Evolutionary conservation across 2,329 filamentous ascomycete genomes (phyloP).

Genomic region (Epichloe gansuensis): DNA sequence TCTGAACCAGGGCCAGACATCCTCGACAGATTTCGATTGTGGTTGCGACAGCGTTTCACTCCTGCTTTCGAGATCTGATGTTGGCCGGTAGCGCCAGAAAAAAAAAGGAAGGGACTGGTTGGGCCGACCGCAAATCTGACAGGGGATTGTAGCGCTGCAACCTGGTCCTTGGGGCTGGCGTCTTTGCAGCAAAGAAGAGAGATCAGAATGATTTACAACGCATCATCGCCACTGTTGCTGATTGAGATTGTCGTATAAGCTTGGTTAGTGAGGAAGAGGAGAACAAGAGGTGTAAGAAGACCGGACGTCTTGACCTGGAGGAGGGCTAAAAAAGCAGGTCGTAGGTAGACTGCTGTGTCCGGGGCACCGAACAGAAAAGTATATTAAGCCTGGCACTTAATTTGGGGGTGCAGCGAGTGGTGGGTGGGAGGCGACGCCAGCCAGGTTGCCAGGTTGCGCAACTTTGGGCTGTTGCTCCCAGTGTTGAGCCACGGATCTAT

Average conservation of each 20-base stretch:
- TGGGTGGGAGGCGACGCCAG: not conserved
- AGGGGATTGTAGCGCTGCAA: slow-evolving; percentile 6
- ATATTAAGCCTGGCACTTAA: slow-evolving; percentile 1
- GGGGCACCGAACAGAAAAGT: slow-evolving; percentile 7
- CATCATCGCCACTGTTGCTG: slow-evolving; percentile 8
- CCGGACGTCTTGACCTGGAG: slow-evolving; percentile 2
- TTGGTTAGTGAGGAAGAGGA: slow-evolving; percentile 1
- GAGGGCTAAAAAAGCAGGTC: slow-evolving; percentile 6
- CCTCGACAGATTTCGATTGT: slow-evolving; percentile 9
- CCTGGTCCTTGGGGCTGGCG: slow-evolving; percentile 7
- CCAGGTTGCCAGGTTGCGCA: not conserved
- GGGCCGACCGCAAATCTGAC: slow-evolving; percentile 5
- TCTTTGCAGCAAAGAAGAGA: slow-evolving; percentile 6
- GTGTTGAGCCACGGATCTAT: not conserved
- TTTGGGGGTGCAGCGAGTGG: not conserved
- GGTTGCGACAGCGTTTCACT: not conserved
- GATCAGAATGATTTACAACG: slow-evolving; percentile 9
- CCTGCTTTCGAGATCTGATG: not conserved
- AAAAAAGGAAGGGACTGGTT: slow-evolving; percentile 2
- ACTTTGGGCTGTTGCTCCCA: not conserved
- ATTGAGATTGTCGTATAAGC: slow-evolving; percentile 5
- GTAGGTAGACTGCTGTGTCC: slow-evolving; percentile 6
- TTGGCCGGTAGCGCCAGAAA: not conserved
- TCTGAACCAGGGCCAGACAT: slow-evolving; percentile 26
- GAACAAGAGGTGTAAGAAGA: slow-evolving; percentile 4